Conservation (phyloP, 2,329 filamentous ascomycete species). For the Harringtonia aguacate region DNA sequence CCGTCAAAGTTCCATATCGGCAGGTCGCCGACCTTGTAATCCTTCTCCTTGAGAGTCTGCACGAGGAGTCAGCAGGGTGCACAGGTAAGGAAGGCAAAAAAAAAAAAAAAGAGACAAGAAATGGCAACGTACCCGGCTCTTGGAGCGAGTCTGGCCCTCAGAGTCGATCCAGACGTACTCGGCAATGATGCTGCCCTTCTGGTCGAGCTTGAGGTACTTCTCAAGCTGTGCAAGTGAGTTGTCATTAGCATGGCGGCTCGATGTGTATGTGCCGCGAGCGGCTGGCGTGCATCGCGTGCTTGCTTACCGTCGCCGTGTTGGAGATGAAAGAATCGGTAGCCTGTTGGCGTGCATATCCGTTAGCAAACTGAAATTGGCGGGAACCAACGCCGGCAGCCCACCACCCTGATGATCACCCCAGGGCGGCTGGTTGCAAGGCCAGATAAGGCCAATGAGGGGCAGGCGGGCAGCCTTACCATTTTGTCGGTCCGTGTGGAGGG, state of each 20-base stretch:
- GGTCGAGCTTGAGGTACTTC: constrained; percentile 86
- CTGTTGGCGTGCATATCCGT: neutral
- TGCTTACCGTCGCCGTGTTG: constrained; percentile 9
- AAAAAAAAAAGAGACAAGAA: too few relatives aligned
- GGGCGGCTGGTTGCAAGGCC: too few relatives aligned
- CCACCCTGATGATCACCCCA: too few relatives aligned
- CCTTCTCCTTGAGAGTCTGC: constrained; percentile 14
- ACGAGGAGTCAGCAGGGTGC: neutral
- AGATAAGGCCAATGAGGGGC: neutral
- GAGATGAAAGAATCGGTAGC: constrained; percentile 1
- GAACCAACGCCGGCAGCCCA: too few relatives aligned
- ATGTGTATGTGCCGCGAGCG: neutral
- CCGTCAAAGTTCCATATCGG: constrained; percentile 73
- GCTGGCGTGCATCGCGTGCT: neutral
- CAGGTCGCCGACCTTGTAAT: constrained; percentile 39
- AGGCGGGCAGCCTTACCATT: constrained; percentile 9
- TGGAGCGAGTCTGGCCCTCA: constrained; percentile 75
- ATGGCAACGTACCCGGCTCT: constrained; percentile 93
- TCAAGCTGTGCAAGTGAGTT: constrained; percentile 62
- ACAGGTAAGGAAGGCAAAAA: too few relatives aligned
- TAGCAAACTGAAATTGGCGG: neutral
- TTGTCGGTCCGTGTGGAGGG: constrained; percentile 4
- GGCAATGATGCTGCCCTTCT: constrained; percentile 80
- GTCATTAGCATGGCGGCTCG: constrained; percentile 3
- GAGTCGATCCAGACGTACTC: constrained; percentile 67